Conservation (phyloP, 2,329 filamentous ascomycete species). For the Massarina eburnea region DNA sequence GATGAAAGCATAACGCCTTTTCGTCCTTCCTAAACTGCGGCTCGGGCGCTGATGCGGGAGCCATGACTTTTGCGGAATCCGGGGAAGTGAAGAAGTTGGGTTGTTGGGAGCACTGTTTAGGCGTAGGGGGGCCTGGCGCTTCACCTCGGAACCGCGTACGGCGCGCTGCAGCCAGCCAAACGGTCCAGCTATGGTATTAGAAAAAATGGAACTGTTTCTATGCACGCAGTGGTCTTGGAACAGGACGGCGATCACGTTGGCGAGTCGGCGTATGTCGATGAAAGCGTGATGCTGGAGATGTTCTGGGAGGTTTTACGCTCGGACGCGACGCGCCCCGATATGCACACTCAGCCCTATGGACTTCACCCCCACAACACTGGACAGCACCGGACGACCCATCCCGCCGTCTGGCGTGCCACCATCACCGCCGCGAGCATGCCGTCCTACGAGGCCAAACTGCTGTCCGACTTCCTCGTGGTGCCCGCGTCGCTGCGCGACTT, state of each 20-base stretch:
- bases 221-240: not conserved
- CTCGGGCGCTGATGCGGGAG: constrained; percentile 59
- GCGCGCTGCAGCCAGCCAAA: not conserved
- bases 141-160: not conserved
- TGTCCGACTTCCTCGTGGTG: constrained; percentile 75
- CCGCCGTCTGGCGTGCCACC: not conserved
- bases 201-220: not conserved
- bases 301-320: constrained; percentile 10
- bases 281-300: constrained; percentile 5
- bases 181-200: not conserved
- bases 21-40: constrained; percentile 73
- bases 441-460: constrained; percentile 72
- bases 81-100: constrained; percentile 13
- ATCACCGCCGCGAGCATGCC: constrained; percentile 55
- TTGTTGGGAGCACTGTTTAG: constrained; percentile 8
- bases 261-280: not conserved
- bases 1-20: constrained; percentile 94
- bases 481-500: constrained; percentile 74
- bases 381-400: not conserved
- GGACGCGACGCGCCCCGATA: constrained; percentile 12
- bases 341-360: not conserved
- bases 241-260: constrained; percentile 3
- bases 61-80: constrained; percentile 26
- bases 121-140: constrained; percentile 12
- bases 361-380: constrained; percentile 17